phyloP scores from a whole-genome alignment of 2,329 filamentous ascomycete species.

The Cladosporium oxysporum region DNA sequence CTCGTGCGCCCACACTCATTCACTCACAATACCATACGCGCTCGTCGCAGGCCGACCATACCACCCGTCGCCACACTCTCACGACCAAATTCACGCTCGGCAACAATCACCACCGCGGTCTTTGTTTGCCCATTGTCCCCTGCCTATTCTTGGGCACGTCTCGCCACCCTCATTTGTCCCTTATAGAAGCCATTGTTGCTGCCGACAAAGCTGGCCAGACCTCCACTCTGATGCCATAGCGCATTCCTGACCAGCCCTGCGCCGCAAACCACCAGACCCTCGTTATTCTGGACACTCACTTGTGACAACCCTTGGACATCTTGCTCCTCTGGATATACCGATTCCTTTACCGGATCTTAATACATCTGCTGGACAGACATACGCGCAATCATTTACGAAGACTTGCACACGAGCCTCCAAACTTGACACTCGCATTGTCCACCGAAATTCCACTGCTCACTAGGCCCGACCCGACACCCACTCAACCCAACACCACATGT shows the following conservation, averaged over 20 bases:
- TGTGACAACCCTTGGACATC: background rate
- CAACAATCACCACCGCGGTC: slow-evolving; percentile 6
- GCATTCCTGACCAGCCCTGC: slow-evolving; percentile 19
- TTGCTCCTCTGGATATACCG: background rate
- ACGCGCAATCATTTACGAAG: slow-evolving; percentile 2
- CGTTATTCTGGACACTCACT: background rate
- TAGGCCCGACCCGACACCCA: background rate
- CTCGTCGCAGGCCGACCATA: slow-evolving; percentile 17
- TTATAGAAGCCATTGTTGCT: slow-evolving; percentile 16
- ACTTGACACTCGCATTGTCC: background rate
- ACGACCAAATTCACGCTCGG: slow-evolving; percentile 5
- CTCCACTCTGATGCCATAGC: slow-evolving; percentile 12
- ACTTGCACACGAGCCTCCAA: background rate
- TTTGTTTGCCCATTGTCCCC: slow-evolving; percentile 6
- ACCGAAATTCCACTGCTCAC: background rate
- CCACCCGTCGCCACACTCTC: background rate
- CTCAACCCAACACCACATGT: background rate
- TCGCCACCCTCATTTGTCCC: slow-evolving; percentile 1
- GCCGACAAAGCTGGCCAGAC: slow-evolving; percentile 14
- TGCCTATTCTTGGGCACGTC: slow-evolving; percentile 13
- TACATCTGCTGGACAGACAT: slow-evolving; percentile 20
- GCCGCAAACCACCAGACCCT: slow-evolving; percentile 5
- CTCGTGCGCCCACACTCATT: slow-evolving; percentile 10
- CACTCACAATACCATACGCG: background rate
- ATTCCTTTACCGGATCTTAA: background rate